Evolutionary conservation across 805 yeast genomes (phyloP).

Genomic region (Hanseniaspora pseudoguilliermondii): DNA sequence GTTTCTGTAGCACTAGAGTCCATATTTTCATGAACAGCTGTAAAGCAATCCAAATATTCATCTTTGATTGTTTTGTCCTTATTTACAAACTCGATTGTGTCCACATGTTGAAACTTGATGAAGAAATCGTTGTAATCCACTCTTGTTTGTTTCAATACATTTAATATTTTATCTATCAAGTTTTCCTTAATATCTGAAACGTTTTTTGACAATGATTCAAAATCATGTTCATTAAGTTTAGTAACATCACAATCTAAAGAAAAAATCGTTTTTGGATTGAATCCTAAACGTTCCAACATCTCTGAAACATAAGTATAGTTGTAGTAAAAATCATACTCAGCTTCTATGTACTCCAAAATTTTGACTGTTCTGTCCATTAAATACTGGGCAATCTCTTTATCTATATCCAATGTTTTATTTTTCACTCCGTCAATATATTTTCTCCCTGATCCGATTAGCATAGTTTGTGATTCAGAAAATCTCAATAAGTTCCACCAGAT

Average conservation of each 20-base stretch:
- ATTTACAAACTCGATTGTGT: constrained; percentile 28
- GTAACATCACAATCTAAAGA: constrained; percentile 41
- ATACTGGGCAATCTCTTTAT: constrained; percentile 38
- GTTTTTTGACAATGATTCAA: constrained; percentile 6
- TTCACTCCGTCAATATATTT: constrained; percentile 33
- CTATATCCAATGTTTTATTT: constrained; percentile 28
- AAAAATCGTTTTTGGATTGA: constrained; percentile 21
- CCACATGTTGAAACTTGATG: constrained; percentile 41
- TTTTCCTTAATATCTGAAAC: constrained; percentile 19
- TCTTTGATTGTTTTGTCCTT: constrained; percentile 17
- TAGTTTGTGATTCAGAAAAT: constrained; percentile 72
- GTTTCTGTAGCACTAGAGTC: constrained; percentile 18
- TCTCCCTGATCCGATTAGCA: constrained; percentile 62
- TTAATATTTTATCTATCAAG: constrained; percentile 48
- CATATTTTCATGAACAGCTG: constrained; percentile 21
- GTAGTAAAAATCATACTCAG: constrained; percentile 51
- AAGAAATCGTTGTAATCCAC: constrained; percentile 77
- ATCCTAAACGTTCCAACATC: constrained; percentile 40
- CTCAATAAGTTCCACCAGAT: constrained; percentile 89
- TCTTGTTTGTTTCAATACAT: constrained; percentile 45
- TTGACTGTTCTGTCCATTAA: constrained; percentile 50
- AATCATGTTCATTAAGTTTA: background rate
- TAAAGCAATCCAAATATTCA: constrained; percentile 21
- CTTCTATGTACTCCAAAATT: constrained; percentile 50
- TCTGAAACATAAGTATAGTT: constrained; percentile 43